Conservation (phyloP, 2,329 filamentous ascomycete species). For the Aspergillus pseudoterreus region DNA sequence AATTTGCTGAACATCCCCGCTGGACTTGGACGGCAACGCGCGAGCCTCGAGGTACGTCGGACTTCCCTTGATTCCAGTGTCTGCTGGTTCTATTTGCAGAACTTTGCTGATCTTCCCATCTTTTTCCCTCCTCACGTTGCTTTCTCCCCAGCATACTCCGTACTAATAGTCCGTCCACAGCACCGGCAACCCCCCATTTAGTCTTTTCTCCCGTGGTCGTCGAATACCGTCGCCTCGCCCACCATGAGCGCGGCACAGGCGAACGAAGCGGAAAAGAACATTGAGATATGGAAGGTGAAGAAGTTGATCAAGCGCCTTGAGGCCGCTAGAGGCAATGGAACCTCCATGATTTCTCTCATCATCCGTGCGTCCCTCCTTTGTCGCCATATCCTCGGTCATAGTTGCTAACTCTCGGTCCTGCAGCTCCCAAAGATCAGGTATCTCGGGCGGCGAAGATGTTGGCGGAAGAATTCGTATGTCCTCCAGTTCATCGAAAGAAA, state of each 20-base stretch:
- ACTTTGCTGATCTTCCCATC: not conserved
- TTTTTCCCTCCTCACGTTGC: not conserved
- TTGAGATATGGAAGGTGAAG: conserved; percentile 89
- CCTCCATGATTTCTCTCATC: conserved; percentile 98
- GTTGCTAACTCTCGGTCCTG: conserved; percentile 17
- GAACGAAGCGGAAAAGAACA: conserved; percentile 98
- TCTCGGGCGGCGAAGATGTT: conserved; percentile 98
- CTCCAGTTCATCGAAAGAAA: not conserved
- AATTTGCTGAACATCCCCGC: conserved; percentile 30
- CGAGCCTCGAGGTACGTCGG: conserved; percentile 22
- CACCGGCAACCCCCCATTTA: conserved; percentile 16
- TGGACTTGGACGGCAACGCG: conserved; percentile 23
- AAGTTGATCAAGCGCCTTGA: conserved; percentile 99
- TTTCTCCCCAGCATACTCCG: not conserved
- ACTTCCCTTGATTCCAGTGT: not conserved
- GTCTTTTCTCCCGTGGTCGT: conserved; percentile 19
- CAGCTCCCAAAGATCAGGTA: conserved; percentile 96
- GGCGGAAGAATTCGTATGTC: conserved; percentile 96
- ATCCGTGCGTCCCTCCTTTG: conserved; percentile 66
- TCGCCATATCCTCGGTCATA: not conserved
- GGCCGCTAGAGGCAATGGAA: conserved; percentile 95
- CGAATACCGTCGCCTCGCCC: conserved; percentile 36
- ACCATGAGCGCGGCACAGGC: conserved; percentile 78
- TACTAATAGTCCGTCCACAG: conserved; percentile 8
- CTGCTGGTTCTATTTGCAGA: not conserved